A percentile compares a stretch with the other conserved stretches of the same genome.
phyloP scores from a whole-genome alignment of 352 stramenopile species.

The Pythium utonaiense region DNA sequence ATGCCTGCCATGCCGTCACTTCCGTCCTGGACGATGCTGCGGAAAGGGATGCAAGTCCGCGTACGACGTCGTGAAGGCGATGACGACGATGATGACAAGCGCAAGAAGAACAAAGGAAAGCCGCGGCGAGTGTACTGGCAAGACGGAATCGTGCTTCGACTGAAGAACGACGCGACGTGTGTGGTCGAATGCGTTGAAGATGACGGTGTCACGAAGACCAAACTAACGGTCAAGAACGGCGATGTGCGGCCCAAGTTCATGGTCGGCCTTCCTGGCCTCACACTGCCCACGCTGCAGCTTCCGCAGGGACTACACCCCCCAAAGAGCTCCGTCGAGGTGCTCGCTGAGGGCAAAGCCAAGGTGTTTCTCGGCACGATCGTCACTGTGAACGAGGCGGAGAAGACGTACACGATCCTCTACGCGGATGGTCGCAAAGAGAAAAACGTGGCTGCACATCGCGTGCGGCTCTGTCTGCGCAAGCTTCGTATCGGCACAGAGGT shows the following conservation, averaged over 20 bases:
- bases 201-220: conserved; percentile 30
- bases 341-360: conserved; percentile 31
- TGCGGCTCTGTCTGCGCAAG: conserved; percentile 50
- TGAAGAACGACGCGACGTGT: conserved; percentile 43
- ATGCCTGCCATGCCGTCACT: conserved; percentile 12
- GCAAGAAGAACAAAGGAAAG: not conserved
- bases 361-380: conserved; percentile 46
- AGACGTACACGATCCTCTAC: conserved; percentile 55
- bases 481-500: conserved; percentile 62
- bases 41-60: conserved; percentile 48
- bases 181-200: conserved; percentile 36
- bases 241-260: conserved; percentile 43
- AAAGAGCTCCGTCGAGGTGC: conserved; percentile 49
- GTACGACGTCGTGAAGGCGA: conserved; percentile 28
- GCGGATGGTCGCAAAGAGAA: conserved; percentile 61
- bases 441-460: conserved; percentile 40
- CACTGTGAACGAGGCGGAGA: conserved; percentile 36
- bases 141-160: conserved; percentile 45
- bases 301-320: conserved; percentile 28
- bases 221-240: conserved; percentile 41
- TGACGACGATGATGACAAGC: conserved; percentile 7
- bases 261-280: conserved; percentile 31
- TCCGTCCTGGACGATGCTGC: conserved; percentile 29
- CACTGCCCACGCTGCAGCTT: conserved; percentile 23
- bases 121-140: conserved; percentile 26